Base-by-base conservation (phyloP, 257 asterid genomes). In the Fraxinus cuspidata region DNA sequence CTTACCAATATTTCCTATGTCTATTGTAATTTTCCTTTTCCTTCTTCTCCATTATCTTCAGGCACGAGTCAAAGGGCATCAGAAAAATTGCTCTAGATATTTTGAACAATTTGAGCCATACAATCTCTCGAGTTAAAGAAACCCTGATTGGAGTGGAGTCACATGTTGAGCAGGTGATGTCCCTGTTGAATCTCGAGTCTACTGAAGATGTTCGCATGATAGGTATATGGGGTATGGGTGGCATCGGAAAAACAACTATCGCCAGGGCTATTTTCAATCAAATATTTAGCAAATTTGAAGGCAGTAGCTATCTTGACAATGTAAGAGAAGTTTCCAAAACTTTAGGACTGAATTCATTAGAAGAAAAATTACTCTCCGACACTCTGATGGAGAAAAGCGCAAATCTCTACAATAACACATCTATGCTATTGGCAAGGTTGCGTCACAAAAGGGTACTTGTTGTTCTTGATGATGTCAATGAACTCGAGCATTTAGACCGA, bases 381-480 rank as follows among this genome's bases (percentile, higher is more conserved):
- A 51, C 73, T 21, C 44, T 77, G 21, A 35, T 25, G 60, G 42
- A 53, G 32, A 79, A 73, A 65, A 67, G 19, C 47, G 29, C 6
- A 18, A 44, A 74, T 65, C 34, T 79, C 19, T 28, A 65, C 47
- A 73, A 78, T 18, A 73, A 34, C 47, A 19, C 32, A 29, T 42
- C 42, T 79, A 47, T 47, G 64, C 32, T 70, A 29, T 16, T 47
- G 6, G 0, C 56, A 47, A 47, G 56, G n/a, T 47, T 47, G 16
- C n/a, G n/a, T 47, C 56, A 47, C 74, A 65, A 74, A 79, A 68
- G 4, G 42, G 82, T 73, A n/a, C 63, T 79, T 44, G 28, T 79
- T 38, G 74, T 79, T 73, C 82, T 79, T 73, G 82, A 79, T 21
- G 82, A 73, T 66, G 82, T 79, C 56, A 70, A 79, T 73, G 73